These are phyloP conservation scores for Penicillium sp. DNA, from an alignment of 2,329 filamentous ascomycete species.

Conservation along the genomic window DNA sequence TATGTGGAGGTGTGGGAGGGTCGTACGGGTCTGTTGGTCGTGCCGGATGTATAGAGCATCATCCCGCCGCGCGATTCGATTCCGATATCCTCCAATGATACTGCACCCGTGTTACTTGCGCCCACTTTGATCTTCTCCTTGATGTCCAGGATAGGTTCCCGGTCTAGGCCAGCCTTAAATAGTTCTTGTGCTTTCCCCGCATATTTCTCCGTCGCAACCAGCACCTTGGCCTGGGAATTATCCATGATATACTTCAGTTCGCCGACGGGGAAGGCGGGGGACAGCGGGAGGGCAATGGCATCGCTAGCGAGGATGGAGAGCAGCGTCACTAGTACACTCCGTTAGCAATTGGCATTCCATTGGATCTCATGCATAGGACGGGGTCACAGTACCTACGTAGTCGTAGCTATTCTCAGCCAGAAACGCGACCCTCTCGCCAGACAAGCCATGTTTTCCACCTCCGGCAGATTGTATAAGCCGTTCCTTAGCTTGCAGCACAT, in stretches of 20 bases:
- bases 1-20: too few relatives aligned
- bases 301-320: slow-evolving; percentile 76
- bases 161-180: too few relatives aligned
- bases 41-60: slow-evolving; percentile 98
- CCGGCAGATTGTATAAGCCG: too few relatives aligned
- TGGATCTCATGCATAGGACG: too few relatives aligned
- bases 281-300: slow-evolving; percentile 82
- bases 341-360: too few relatives aligned
- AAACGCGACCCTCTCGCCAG: slow-evolving; percentile 79
- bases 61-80: slow-evolving; percentile 59
- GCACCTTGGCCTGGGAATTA: slow-evolving; percentile 68
- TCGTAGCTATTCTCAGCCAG: slow-evolving; percentile 95
- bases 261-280: slow-evolving; percentile 70
- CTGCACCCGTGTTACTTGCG: too few relatives aligned
- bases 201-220: slow-evolving; percentile 75
- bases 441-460: too few relatives aligned
- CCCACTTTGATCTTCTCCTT: too few relatives aligned
- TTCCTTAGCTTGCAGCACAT: slow-evolving; percentile 68
- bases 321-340: slow-evolving; percentile 62
- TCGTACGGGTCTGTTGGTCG: slow-evolving; percentile 75
- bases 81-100: too few relatives aligned
- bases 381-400: slow-evolving; percentile 70
- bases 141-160: too few relatives aligned
- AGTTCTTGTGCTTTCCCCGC: slow-evolving; percentile 64
- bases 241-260: slow-evolving; percentile 89